Evolutionary conservation across 352 stramenopile species (phyloP), one percentile per base, ranked within the genome.

Genomic region (Peronospora destructor): DNA sequence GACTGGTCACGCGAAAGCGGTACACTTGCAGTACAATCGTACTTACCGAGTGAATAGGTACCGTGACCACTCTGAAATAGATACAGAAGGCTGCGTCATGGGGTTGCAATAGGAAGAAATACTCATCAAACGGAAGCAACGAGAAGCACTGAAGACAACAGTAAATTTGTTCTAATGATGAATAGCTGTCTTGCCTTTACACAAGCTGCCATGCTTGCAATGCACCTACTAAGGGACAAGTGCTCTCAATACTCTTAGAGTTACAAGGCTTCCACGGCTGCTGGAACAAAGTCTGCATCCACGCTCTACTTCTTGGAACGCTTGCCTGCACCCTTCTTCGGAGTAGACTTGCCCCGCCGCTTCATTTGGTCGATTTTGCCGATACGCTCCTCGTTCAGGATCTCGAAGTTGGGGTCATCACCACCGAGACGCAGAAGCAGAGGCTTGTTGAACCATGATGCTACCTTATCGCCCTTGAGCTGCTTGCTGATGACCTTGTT

Each of bases 401-500:
- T 87, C 58, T 85, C 71, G 49, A 88, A 93, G 72, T 86, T 88
- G 30, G 81, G 79, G 68, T 90, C 81, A 61, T 93, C 76, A 41
- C 79, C 72, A 57, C 79, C 79, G 14, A 91, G 62, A 63, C 77
- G 75, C 58, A 88, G 56, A 41, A 65, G 51, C 23, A 93, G 64
- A 23, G 82, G 82, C 67, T 93, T 93, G 57, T 85, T 82, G 63
- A 93, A 93, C 82, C 82, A 93, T 43, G 72, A 84, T 21, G 74
- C 82, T 9, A 93, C 65, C 66, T 87, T 91, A 30, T 93, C 82
- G 42, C 82, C 82, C 68, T 86, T 87, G 36, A 93, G 72, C 69
- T 91, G 77, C 71, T 89, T 89, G 64, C 77, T 89, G 66, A 93
- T 89, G 34, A 93, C 72, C 66, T 93, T 93, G 66, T 91, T 93